A percentile compares a stretch with the other conserved stretches of the same genome.
These are phyloP conservation scores for Trichoderma koningiopsis DNA, from an alignment of 2,329 filamentous ascomycete genomes.

Conservation along the genomic window DNA sequence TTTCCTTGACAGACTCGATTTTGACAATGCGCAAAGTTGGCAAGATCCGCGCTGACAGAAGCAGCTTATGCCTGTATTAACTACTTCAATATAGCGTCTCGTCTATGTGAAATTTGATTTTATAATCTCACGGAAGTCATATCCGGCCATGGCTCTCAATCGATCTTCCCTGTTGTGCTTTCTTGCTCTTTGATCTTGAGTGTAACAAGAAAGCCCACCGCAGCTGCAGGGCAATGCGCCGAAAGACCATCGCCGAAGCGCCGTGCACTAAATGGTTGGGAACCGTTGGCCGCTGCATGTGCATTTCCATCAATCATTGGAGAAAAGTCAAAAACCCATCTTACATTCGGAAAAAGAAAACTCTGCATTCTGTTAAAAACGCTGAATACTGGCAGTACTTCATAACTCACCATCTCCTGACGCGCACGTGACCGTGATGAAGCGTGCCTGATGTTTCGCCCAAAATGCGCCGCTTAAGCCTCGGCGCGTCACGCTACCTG, in stretches of 20 bases:
- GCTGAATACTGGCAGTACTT: background rate
- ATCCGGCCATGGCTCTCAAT: background rate
- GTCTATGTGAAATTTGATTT: background rate
- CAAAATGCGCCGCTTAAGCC: slow-evolving; percentile 40
- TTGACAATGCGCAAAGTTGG: background rate
- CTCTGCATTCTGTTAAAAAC: background rate
- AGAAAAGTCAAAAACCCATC: too few species aligned
- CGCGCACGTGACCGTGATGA: slow-evolving; percentile 35
- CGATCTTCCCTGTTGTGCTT: background rate
- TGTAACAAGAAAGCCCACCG: background rate
- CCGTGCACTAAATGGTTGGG: background rate
- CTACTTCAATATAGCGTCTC: background rate
- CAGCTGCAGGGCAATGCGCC: background rate
- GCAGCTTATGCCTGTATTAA: background rate
- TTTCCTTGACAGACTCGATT: background rate
- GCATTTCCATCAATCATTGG: background rate
- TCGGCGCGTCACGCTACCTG: slow-evolving; percentile 38
- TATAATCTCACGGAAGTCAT: background rate
- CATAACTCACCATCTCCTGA: background rate
- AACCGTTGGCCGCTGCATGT: background rate
- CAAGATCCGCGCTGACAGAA: background rate
- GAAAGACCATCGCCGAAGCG: background rate
- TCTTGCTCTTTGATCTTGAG: background rate
- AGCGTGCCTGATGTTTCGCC: slow-evolving; percentile 28
- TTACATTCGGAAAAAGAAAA: background rate